Base-by-base conservation (phyloP, 2,329 filamentous ascomycete genomes). In the Epichloe sibirici region DNA sequence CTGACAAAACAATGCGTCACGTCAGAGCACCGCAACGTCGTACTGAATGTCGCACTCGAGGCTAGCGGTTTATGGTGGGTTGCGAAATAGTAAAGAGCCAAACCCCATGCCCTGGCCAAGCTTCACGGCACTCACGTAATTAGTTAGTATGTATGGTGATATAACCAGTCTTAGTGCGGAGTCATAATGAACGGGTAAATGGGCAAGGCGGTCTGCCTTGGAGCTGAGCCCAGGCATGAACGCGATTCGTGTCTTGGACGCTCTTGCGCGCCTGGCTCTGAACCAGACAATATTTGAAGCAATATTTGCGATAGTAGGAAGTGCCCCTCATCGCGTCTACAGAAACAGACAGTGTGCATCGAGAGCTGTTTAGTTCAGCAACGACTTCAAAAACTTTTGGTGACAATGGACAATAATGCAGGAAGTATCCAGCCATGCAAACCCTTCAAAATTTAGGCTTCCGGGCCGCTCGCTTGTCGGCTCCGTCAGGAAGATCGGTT, bases 391-490 rank as follows among this genome's bases (percentile, higher is more conserved):
- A 31, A 1, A 9, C 1, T 1, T 43, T 25, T 17, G 23, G 11
- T 17, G 15, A 43, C 40, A 43, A 43, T 43, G 25, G 6, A 46
- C 11, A 35, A 23, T 23, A 45, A 34, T 13, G 5, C 25, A n/a
- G 23, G 12, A 13, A 5, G 25, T 45, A 21, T 45, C 25, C 25
- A 31, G 25, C 12, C 13, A 8, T 34, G 13, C 7, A 35, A 21
- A 17, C 40, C 28, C 23, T 34, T 42, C 17, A 13, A 31, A 17
- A 12, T 43, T 49, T 49, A 49, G 48, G 38, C 17, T 49, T 44
- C 28, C 48, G 48, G 48, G 31, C 48, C 40, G 48, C 48, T 45
- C 40, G 40, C 48, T 45, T 45, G 12, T 28, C 48, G 40, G 40
- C 31, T 44, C 48, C 25, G 9, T 17, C 31, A n/a, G 31, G 5